Percentiles rank a stretch among this genome's conserved stretches.
These are phyloP conservation scores for Podospora bellae-mahoneyi DNA, from an alignment of 495 filamentous ascomycete genomes.

Conservation along the genomic window DNA sequence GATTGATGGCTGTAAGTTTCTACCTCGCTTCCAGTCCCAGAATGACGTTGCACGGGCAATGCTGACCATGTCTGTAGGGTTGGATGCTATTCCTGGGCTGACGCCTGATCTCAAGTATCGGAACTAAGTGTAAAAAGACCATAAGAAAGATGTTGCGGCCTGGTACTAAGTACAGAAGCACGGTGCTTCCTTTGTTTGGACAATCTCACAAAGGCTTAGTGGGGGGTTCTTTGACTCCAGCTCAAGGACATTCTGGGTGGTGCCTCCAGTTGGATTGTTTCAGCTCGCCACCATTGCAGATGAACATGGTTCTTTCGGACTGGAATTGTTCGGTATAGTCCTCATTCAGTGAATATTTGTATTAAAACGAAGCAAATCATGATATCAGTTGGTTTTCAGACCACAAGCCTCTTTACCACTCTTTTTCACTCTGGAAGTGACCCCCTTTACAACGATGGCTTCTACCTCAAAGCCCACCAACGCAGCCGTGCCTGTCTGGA, in stretches of 20 bases:
- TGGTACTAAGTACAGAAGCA: background rate
- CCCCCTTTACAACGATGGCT: background rate
- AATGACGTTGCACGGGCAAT: background rate
- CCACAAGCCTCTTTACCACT: background rate
- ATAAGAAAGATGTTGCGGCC: background rate
- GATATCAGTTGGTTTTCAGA: background rate
- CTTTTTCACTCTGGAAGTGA: background rate
- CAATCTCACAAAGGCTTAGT: background rate
- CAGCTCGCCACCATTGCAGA: background rate
- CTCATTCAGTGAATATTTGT: background rate
- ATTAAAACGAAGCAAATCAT: background rate
- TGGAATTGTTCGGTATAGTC: background rate
- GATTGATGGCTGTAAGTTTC: slow-evolving; percentile 40
- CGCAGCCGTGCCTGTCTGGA: background rate
- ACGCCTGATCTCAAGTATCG: background rate
- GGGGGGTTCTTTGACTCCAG: background rate
- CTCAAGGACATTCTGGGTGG: background rate
- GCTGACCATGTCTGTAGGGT: background rate
- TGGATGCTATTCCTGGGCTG: slow-evolving; percentile 11
- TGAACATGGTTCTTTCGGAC: background rate
- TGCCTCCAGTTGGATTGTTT: background rate
- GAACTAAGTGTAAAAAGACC: background rate
- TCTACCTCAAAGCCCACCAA: background rate
- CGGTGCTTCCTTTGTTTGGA: background rate
- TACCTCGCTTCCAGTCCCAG: background rate